phyloP scores from a whole-genome alignment of 306 rosid genomes.

The Mimosa pudica region DNA sequence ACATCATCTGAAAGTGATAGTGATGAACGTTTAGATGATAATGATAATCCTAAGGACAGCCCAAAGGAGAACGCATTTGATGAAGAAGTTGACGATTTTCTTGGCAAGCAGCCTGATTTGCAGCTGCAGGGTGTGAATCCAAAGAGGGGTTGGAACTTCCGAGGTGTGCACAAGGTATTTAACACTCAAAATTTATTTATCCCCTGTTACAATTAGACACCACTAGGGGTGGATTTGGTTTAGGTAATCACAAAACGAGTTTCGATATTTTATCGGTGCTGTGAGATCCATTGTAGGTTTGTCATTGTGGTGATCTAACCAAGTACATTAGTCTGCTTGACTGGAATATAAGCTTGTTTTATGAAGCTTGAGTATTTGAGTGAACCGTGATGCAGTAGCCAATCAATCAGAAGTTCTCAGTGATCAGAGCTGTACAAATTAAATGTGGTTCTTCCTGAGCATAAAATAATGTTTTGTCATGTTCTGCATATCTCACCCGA shows the following conservation, averaged over 20 bases:
- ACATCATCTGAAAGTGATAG: constrained; percentile 40
- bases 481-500: constrained; percentile 23
- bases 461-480: neutral
- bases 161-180: constrained; percentile 95
- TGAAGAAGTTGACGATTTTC: constrained; percentile 51
- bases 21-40: constrained; percentile 31
- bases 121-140: constrained; percentile 90
- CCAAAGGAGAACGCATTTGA: constrained; percentile 31
- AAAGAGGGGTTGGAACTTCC: constrained; percentile 83
- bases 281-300: neutral
- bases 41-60: constrained; percentile 32
- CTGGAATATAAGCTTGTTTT: constrained; percentile 6
- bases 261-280: neutral
- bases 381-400: neutral
- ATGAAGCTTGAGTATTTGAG: constrained; percentile 5
- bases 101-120: constrained; percentile 47
- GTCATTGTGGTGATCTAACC: neutral
- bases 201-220: neutral
- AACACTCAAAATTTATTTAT: constrained; percentile 4
- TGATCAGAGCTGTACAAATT: neutral
- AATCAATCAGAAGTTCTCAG: neutral
- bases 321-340: constrained; percentile 8
- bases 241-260: constrained; percentile 22
- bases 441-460: neutral
- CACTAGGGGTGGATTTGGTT: constrained; percentile 20